phyloP scores from a whole-genome alignment of 148 eudicot species.

The Persicaria maculosa region DNA sequence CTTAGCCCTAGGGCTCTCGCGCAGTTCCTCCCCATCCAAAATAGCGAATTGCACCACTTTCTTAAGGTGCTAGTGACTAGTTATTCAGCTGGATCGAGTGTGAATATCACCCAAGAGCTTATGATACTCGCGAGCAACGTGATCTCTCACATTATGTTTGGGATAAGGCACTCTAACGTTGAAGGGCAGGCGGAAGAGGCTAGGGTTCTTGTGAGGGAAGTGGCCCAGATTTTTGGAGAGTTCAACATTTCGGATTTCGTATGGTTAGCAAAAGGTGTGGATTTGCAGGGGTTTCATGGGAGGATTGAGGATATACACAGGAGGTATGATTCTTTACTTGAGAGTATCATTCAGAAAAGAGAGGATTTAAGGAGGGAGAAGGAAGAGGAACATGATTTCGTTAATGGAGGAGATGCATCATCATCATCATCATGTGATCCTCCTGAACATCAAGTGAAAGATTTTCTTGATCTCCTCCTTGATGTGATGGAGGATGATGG shows the following conservation, averaged over 20 bases:
- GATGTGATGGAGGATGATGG: constrained; percentile 6
- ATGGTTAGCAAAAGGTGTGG: background rate
- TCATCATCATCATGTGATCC: background rate
- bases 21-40: constrained; percentile 13
- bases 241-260: constrained; percentile 3
- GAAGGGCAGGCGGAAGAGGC: constrained; percentile 16
- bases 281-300: background rate
- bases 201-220: background rate
- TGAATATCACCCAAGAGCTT: constrained; percentile 18
- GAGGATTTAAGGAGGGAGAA: constrained; percentile 2
- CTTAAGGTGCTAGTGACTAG: background rate
- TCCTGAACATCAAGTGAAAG: background rate
- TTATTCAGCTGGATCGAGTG: background rate
- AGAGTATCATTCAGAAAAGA: background rate
- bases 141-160: constrained; percentile 20
- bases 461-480: constrained; percentile 4
- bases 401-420: background rate
- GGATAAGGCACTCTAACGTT: constrained; percentile 14
- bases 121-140: constrained; percentile 17
- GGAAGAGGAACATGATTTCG: background rate
- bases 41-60: constrained; percentile 5
- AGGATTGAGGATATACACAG: constrained; percentile 6
- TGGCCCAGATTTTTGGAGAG: background rate
- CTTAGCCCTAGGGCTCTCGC: constrained; percentile 15
- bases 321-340: constrained; percentile 8